Percentiles rank a stretch among this genome's conserved stretches.
Evolutionary conservation across 352 stramenopile species (phyloP).

Genomic region (Phytophthora ohioensis): DNA sequence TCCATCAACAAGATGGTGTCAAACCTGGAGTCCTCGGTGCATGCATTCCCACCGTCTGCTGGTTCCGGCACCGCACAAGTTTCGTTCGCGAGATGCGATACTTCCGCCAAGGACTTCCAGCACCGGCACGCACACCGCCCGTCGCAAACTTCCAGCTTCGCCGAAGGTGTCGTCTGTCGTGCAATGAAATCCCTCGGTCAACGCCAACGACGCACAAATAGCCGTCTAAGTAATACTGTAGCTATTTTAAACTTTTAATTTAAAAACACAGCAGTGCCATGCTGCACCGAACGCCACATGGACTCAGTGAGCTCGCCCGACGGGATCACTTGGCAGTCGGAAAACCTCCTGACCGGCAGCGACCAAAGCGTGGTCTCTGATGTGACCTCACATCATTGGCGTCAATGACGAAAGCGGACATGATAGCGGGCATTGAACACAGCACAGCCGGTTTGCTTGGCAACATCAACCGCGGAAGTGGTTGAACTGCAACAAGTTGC

Average conservation of each 20-base stretch:
- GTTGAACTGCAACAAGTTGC: slow-evolving; percentile 8
- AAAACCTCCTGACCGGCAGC: not conserved
- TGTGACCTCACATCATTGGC: not conserved
- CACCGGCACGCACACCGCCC: no score
- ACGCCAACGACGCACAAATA: not conserved
- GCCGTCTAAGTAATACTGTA: not conserved
- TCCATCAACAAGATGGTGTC: slow-evolving; percentile 5
- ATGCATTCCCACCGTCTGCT: not conserved
- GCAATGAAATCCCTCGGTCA: not conserved
- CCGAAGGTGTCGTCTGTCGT: not conserved
- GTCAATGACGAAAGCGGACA: not conserved
- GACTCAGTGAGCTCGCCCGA: not conserved
- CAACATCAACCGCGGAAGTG: slow-evolving; percentile 11
- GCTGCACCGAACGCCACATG: not conserved
- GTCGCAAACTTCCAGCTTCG: no score
- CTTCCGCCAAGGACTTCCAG: not conserved
- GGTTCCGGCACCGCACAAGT: not conserved
- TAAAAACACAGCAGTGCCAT: not conserved
- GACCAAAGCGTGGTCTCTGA: not conserved
- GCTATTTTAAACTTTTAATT: not conserved
- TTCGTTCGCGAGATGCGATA: slow-evolving; percentile 3
- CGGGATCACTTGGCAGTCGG: not conserved
- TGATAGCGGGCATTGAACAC: not conserved
- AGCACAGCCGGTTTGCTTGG: slow-evolving; percentile 1
- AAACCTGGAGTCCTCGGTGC: no score